phyloP scores from a whole-genome alignment of 1,284 basidiomycete genomes.

The Marasmius tenuissimus region DNA sequence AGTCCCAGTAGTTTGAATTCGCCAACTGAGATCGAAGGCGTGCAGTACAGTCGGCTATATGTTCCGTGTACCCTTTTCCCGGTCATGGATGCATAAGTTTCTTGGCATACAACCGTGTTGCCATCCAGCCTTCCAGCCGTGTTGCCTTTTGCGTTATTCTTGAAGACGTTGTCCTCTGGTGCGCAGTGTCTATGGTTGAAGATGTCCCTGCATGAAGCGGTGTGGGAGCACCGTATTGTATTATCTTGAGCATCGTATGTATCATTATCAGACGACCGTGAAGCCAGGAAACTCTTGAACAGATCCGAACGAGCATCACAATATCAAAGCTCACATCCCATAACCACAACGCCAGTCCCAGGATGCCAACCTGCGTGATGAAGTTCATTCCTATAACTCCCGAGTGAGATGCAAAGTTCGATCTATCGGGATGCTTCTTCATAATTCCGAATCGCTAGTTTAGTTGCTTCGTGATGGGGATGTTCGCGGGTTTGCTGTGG shows the following conservation, averaged over 20 bases:
- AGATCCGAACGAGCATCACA: not conserved
- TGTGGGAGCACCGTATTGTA: conserved; percentile 32
- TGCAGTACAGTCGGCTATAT: no score
- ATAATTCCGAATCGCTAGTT: no score
- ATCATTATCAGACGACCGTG: conserved; percentile 5
- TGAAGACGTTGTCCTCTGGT: not conserved
- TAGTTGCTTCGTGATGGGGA: conserved; percentile 1
- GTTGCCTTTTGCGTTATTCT: no score
- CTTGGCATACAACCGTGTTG: not conserved
- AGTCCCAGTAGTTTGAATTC: no score
- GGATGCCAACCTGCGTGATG: not conserved
- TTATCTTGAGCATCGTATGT: not conserved
- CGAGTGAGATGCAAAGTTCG: conserved; percentile 1
- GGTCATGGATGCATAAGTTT: no score
- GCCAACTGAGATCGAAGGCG: no score
- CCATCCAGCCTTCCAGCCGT: not conserved
- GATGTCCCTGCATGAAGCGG: conserved; percentile 38
- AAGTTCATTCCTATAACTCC: not conserved
- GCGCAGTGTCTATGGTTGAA: conserved; percentile 10
- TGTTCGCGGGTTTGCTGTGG: conserved; percentile 5
- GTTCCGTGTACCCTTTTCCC: no score
- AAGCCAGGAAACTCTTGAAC: not conserved
- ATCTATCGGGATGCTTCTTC: not conserved
- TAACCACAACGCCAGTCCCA: conserved; percentile 1
- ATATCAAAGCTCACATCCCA: not conserved